A percentile compares a stretch with the other conserved stretches of the same genome.
Evolutionary conservation across 768 basidiomycete genomes (phyloP).

Genomic region (Lentinula sp.): DNA sequence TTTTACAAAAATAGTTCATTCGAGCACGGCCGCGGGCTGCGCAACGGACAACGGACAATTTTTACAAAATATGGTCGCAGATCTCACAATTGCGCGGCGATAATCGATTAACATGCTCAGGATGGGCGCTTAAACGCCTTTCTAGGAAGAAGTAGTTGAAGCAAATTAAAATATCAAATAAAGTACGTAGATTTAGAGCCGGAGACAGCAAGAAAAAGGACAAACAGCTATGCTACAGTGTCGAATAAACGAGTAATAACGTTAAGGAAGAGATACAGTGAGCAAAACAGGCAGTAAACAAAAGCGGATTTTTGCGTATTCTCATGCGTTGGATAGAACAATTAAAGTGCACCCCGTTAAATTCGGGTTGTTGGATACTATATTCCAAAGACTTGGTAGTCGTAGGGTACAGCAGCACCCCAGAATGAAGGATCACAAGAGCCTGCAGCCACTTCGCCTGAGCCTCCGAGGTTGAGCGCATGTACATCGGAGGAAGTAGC

Average conservation of each 20-base stretch:
- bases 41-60: too few relatives aligned
- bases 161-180: neutral
- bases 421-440: constrained; percentile 65
- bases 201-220: neutral
- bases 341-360: too few relatives aligned
- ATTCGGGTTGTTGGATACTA: neutral
- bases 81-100: too few relatives aligned
- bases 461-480: constrained; percentile 56
- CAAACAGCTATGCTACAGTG: neutral
- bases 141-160: too few relatives aligned
- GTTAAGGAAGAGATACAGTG: neutral
- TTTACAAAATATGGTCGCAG: too few relatives aligned
- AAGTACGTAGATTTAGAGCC: neutral
- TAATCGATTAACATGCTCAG: too few relatives aligned
- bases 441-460: constrained; percentile 43
- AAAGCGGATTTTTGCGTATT: neutral
- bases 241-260: neutral
- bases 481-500: constrained; percentile 47
- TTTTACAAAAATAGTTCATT: too few relatives aligned
- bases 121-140: too few relatives aligned
- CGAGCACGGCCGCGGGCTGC: too few relatives aligned
- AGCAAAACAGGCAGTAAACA: neutral
- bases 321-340: too few relatives aligned
- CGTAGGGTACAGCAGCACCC: constrained; percentile 57
- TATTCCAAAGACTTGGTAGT: constrained; percentile 46